Base-by-base conservation (phyloP, 2,329 filamentous ascomycete species). In the Aspergillus sclerotialis region DNA sequence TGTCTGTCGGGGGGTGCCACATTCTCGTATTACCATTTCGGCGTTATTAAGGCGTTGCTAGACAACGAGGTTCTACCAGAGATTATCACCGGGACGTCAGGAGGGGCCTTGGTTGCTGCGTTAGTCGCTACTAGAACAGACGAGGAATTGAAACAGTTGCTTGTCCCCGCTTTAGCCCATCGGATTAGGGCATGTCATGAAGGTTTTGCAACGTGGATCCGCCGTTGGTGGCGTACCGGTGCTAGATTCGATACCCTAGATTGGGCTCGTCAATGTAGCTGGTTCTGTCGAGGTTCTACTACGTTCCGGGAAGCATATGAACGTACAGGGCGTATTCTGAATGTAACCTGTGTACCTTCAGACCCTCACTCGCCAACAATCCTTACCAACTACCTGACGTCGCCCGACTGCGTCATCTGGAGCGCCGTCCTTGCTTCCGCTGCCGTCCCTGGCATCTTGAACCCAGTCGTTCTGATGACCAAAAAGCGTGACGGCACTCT, bases 401-500 rank as follows among this genome's bases (percentile, higher is more conserved):
- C 84, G 14, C 92, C 92, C 0, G 88, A 98, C 65, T 98, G 92
- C 55, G 92, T 98, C 26, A 93, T 98, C 43, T 98, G 93, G 92
- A 94, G 88, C 8, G 90, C 92, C 2, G 88, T 96, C 3, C 67
- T 98, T 28, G 92, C 92, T 1, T 95, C 89, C 5, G 92, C 92
- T 4, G 92, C 92, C 4, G 92, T 98, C 0, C 92, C 92, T 0
- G 92, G 92, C 2, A 96, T 98, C 37, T 68, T 96, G 23, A 96
- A 96, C 53, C 92, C 92, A 0, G 90, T 98, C 1, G 77, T 98
- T 6, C 85, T 86, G 69, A 89, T 94, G 81, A 80, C 79, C 70
- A 94, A 94, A 66, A 84, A 75, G 34, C 70, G 73, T 12, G 76
- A 88, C 39, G 89, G 88, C 1, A 79, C 71, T 2, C 70, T 98